phyloP scores from a whole-genome alignment of 23 red algal genomes.

The Agarophyton chilense region DNA sequence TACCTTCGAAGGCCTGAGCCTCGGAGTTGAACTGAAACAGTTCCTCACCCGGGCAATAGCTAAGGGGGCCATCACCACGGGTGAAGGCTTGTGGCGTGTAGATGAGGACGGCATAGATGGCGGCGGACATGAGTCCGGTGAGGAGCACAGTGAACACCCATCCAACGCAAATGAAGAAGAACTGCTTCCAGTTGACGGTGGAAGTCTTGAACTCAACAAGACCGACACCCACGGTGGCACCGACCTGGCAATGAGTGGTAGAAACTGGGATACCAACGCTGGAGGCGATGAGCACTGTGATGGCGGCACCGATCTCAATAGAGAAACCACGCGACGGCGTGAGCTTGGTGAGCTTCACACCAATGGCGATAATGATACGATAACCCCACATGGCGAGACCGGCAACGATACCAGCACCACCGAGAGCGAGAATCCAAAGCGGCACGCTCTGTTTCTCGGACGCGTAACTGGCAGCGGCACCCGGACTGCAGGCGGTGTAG shows the following conservation, averaged over 20 bases:
- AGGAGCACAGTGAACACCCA: slow-evolving; percentile 88
- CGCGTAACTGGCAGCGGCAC: background rate
- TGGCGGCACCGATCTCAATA: slow-evolving; percentile 88
- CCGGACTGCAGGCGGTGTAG: slow-evolving; percentile 59
- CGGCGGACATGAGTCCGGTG: slow-evolving; percentile 55
- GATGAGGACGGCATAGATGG: slow-evolving; percentile 46
- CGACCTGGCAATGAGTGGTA: slow-evolving; percentile 95
- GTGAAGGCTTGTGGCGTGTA: slow-evolving; percentile 47
- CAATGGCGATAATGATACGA: slow-evolving; percentile 90
- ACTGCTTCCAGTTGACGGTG: slow-evolving; percentile 93
- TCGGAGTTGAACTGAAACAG: slow-evolving; percentile 54
- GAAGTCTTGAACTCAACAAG: slow-evolving; percentile 74
- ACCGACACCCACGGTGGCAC: slow-evolving; percentile 84
- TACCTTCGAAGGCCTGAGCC: slow-evolving; percentile 47
- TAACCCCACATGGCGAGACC: slow-evolving; percentile 95
- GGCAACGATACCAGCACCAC: slow-evolving; percentile 82
- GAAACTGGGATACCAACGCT: slow-evolving; percentile 89
- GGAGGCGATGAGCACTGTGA: slow-evolving; percentile 95
- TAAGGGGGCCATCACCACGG: slow-evolving; percentile 3
- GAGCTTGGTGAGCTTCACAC: slow-evolving; percentile 96
- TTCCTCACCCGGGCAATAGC: slow-evolving; percentile 69
- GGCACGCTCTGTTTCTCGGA: slow-evolving; percentile 47
- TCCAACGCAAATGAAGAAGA: slow-evolving; percentile 72
- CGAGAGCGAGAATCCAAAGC: slow-evolving; percentile 91
- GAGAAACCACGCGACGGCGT: slow-evolving; percentile 92